Evolutionary conservation across 768 basidiomycete species (phyloP), one percentile per base, ranked within the genome.

Genomic region (Suillus hirtellus): DNA sequence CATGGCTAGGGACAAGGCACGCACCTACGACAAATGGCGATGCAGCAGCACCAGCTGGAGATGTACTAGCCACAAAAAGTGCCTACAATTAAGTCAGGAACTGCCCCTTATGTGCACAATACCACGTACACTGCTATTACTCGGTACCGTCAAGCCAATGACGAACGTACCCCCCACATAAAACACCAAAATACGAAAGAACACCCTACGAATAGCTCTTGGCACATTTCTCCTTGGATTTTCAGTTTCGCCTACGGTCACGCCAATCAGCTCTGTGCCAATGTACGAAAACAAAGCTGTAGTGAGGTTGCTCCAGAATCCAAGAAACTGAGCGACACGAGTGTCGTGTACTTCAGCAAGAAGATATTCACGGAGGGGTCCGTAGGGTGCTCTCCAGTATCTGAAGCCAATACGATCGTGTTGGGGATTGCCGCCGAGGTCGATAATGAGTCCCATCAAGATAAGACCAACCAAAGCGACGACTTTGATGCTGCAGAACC

Each of bases 371-470:
- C 71, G 15, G 56, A 72, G 24, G 63, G 61, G 50, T 65, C 72
- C 64, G 64, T 68, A 64, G 0, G 50, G 64, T 10, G 60, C 34
- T 31, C 63, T 60, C 84, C 84, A 86, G 71, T 80, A 84, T 19
- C 79, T 76, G 67, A 81, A 80, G 19, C 83, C 80, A 64, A 81
- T 72, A 43, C 76, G 75, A 52, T 78, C 77, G 66, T 79, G 76
- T 52, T 74, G 74, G 21, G 84, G 79, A 31, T 81, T 80, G 42
- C 80, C 80, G 44, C 86, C 86, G 14, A 83, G 73, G 66, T 83
- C 81, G 63, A 86, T 76, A 60, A 86, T 72, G 66, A 85, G 76
- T 60, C 80, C 81, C 65, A 82, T 74, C 66, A 86, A 74, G 46
- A 78, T 77, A 34, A 78, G 64, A 56, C 75, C 76, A 38, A 77